Base-by-base conservation (phyloP, 1,284 basidiomycete species). In the Paramarasmius palmivorus region DNA sequence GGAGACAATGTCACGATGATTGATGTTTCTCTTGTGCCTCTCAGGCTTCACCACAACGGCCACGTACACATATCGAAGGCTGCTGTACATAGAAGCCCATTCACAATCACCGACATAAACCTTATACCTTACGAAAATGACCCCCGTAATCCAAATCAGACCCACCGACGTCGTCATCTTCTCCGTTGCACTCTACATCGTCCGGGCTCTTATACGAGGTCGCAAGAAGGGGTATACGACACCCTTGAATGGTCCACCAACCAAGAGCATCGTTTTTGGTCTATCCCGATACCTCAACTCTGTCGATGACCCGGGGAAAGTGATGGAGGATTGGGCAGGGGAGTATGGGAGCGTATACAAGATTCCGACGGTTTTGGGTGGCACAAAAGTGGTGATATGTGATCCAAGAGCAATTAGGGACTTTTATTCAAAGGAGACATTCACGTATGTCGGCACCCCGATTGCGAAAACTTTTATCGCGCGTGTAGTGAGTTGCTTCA, bases 331-430 rank as follows among this genome's bases (percentile, higher is more conserved):
- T 8, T 80, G 76, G 79, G 70, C 70, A 0, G 61, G 67, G 9
- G 64, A 78, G 49, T 83, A 81, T 44, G 83, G 83, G 4, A 63
- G 71, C 4, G 78, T 74, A 0, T 84, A 70, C 57, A 59, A 67
- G 40, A 57, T 81, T 20, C 73, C 80, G 1, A 60, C 62, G 0
- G 57, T 66, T 0, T 61, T 85, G 17, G 80, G 80, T 0, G 58
- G 64, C 0, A 69, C 57, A 6, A 65, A 63, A 19, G 65, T 84
- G 19, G 62, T 81, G 3, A 65, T 86, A 9, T 72, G 72, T 38
- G 84, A 86, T 58, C 77, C 81, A 0, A 82, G 77, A 59, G 83
- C 83, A 0, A 67, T 79, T 32, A 67, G 74, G 0, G 79, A 84
- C 56, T 75, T 82, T 52, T 81, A 77, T 56, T 68, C 71, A 0